Evolutionary conservation across 2,329 filamentous ascomycete species (phyloP), one percentile per base, ranked within the genome.

Genomic region (Nakataea oryzae): DNA sequence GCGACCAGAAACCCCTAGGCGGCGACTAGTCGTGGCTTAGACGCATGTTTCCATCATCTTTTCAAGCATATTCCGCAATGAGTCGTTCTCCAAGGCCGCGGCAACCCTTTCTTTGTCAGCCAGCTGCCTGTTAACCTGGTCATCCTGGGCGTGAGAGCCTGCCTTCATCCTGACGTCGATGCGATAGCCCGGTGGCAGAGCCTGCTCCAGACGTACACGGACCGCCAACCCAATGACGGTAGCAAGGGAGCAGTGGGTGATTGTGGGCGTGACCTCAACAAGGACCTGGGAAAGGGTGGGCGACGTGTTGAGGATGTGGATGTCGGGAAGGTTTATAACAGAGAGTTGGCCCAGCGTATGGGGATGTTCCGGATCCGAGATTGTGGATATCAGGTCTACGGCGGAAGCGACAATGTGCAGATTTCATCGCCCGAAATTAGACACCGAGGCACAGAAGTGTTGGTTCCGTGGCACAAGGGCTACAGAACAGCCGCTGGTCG

Each of bases 31-130:
- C 17, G 54, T 21, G 5, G n/a, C 58, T 77, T 70, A 90, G 66
- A 84, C 81, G 75, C 91, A 96, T 1, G 89, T 93, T 72, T 91
- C 87, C 65, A 97, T 81, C 95, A 99, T 97, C 76, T 95, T 96
- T 72, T 90, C 86, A 66, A 99, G 81, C 34, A 97, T 90, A 54
- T 87, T 87, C 80, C 91, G 91, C 64, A 99, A 78, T 1, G 90
- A 96, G 62, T 90, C 90, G 72, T 99, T 99, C 75, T 97, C 95
- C 68, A 97, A 78, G 8, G 95, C 95, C 12, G 95, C 95, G 1
- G 93, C 93, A 57, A 99, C 95, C 64, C 95, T 82, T 78, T 99
- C 95, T 79, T 97, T 99, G 76, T 99, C 95, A 41, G 87, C 90
- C 56, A 99, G 79, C 76, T 99, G 95, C 80, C 97, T 97, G 77